Conservation (phyloP, 257 asterid genomes). For the Solanum sejunctum region DNA sequence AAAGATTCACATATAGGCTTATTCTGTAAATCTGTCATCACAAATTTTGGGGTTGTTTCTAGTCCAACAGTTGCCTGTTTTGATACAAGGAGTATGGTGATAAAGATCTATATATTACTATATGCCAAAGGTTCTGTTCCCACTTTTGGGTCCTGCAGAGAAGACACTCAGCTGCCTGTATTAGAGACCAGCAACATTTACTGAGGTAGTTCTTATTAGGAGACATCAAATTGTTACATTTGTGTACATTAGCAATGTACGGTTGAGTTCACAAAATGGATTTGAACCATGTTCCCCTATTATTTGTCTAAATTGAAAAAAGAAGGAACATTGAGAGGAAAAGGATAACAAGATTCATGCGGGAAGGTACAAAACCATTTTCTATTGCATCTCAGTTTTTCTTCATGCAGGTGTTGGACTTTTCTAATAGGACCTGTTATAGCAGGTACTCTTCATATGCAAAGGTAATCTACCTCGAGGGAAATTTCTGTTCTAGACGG, state of each 20-base stretch:
- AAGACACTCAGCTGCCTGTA: background rate
- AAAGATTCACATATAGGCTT: conserved; percentile 10
- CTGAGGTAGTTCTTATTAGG: background rate
- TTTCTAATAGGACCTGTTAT: background rate
- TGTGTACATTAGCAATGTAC: background rate
- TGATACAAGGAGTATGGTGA: background rate
- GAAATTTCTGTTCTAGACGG: background rate
- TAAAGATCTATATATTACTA: background rate
- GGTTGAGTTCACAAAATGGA: background rate
- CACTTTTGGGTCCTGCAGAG: background rate
- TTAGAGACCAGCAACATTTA: background rate
- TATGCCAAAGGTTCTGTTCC: background rate
- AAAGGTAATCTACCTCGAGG: background rate
- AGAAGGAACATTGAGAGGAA: background rate
- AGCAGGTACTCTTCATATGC: background rate
- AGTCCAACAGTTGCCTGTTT: background rate
- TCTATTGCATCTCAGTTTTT: background rate
- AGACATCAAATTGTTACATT: background rate
- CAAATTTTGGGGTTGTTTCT: background rate
- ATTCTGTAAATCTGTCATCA: background rate
- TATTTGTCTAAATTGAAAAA: background rate
- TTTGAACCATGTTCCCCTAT: background rate
- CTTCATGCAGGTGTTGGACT: background rate
- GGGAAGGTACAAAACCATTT: background rate
- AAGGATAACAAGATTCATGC: background rate